Base-by-base conservation (phyloP, 176 grass and related monocot genomes). In the Musa acuminata region DNA sequence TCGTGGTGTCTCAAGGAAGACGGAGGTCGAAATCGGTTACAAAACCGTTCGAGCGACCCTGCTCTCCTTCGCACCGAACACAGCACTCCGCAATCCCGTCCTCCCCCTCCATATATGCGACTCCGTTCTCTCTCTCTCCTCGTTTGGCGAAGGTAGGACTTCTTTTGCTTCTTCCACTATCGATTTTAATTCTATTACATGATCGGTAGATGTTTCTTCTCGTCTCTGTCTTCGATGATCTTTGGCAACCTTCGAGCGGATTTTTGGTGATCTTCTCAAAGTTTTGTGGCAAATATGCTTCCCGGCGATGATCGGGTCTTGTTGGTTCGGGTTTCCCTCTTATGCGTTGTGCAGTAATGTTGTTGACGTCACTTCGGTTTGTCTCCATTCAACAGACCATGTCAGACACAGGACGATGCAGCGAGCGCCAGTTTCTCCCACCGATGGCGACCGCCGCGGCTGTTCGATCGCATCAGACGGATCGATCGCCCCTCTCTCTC, bases 361-460 rank as follows among this genome's bases (percentile, higher is more conserved):
- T 43, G 35, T 43, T 43, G 35, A 43, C 35, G 4, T 43, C 35
- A 43, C 35, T 43, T 43, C 60, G 55, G 72, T 29, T 50, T 53
- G 48, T 67, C 23, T 82, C 58, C 49, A 77, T 58, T 49, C 51
- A 52, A 71, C 50, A 67, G 75, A 78, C 51, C 49, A 49, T 20
- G 66, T 73, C 20, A 58, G 67, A 72, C 67, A 51, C 16, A 70
- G 43, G 69, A 53, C 62, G 75, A 98, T 98, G 94, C 84, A 98
- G 84, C 84, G 93, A 23, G 75, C 83, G 35, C 70, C 88, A 27
- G 2, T 85, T 53, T 52, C 75, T 52, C 79, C 86, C 53, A 72
- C 74, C 73, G 81, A 86, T 75, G 87, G 82, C 76, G 81, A 89
- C 84, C 78, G 70, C 73, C 70, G 83, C 49, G 77, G 84, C 73